phyloP scores from a whole-genome alignment of 139 green algal genomes.

The Coelastrella sp. region DNA sequence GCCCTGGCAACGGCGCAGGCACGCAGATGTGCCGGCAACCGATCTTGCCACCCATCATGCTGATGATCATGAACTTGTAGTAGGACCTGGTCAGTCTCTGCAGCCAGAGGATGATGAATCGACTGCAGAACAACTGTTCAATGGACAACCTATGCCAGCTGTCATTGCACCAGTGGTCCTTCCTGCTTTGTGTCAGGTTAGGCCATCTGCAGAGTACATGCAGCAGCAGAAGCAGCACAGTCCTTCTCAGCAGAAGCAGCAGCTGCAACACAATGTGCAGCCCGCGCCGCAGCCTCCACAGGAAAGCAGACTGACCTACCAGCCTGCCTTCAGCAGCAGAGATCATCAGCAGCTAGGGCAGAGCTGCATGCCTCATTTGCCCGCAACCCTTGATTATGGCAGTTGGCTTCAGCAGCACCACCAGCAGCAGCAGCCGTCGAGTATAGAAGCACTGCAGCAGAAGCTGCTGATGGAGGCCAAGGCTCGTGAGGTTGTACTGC shows the following conservation, averaged over 20 bases:
- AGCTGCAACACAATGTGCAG: neutral
- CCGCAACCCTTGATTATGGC: neutral
- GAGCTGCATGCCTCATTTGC: neutral
- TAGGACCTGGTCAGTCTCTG: too few relatives aligned
- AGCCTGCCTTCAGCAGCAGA: neutral
- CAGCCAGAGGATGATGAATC: neutral
- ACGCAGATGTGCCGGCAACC: too few relatives aligned
- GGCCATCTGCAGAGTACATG: neutral
- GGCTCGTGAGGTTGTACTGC: slow-evolving; percentile 46
- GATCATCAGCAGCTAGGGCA: neutral
- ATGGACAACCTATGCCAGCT: too few relatives aligned
- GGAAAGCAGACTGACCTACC: too few relatives aligned
- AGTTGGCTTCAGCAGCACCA: slow-evolving; percentile 6
- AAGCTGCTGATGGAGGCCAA: slow-evolving; percentile 60
- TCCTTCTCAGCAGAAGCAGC: neutral
- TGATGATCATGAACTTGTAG: too few relatives aligned
- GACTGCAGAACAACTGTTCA: neutral
- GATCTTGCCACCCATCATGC: too few relatives aligned
- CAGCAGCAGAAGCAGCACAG: neutral
- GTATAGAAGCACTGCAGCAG: slow-evolving; percentile 49
- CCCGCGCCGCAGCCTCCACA: neutral
- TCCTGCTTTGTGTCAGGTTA: neutral
- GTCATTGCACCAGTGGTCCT: neutral
- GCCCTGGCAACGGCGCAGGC: too few relatives aligned
- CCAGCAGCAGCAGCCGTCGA: neutral